Percentiles rank a stretch among this genome's conserved stretches.
Conservation (phyloP, 1,284 basidiomycete genomes). For the Schizophyllum amplum region DNA sequence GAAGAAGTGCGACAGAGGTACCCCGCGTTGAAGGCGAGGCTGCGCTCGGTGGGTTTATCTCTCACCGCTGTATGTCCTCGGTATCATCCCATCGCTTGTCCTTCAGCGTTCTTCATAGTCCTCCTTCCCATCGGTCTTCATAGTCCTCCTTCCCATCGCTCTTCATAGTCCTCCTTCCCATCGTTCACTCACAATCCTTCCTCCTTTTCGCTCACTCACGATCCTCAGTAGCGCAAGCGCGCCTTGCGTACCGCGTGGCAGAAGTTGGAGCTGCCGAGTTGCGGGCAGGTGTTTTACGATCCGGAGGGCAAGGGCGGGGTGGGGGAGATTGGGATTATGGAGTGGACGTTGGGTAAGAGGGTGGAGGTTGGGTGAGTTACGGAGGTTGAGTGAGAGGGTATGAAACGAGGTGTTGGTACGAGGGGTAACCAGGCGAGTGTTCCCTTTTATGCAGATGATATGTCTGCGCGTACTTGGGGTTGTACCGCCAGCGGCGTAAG, state of each 20-base stretch:
- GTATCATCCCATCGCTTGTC: background rate
- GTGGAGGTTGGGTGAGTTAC: no score
- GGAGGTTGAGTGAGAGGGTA: no score
- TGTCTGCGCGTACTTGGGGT: no score
- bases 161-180: background rate
- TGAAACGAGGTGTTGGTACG: no score
- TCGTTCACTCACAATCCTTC: no score
- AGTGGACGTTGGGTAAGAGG: no score
- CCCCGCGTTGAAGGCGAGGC: background rate
- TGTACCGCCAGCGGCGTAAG: no score
- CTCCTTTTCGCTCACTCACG: constrained; percentile 5
- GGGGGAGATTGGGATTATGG: constrained; percentile 8
- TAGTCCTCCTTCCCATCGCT: constrained; percentile 4
- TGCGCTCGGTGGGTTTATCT: constrained; percentile 1
- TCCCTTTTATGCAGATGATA: no score
- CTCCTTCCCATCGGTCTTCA: constrained; percentile 1
- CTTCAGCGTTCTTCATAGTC: background rate
- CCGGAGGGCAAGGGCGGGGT: constrained; percentile 3
- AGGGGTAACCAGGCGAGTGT: no score
- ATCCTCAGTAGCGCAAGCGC: constrained; percentile 23
- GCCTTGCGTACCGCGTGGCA: constrained; percentile 17
- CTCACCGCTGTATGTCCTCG: background rate
- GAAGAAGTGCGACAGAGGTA: background rate
- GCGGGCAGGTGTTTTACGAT: constrained; percentile 22
- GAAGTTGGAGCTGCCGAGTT: constrained; percentile 23